These are phyloP conservation scores for Laguncularia racemosa DNA, from an alignment of 345 rosid species.

Conservation along the genomic window DNA sequence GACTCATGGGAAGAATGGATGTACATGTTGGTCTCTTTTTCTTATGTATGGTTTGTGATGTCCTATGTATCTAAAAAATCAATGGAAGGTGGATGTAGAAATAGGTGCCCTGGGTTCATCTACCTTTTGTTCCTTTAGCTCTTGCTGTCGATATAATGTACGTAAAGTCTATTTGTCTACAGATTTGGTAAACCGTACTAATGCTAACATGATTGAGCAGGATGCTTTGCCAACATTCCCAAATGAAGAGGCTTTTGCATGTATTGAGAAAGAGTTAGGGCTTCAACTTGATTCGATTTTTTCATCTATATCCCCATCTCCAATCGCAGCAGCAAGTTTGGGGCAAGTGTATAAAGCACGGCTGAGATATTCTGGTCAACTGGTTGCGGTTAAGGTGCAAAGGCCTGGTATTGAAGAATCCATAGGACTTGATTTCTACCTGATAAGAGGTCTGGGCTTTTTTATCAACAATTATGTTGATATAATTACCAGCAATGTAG, in stretches of 20 bases:
- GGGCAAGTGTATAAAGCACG: slow-evolving; percentile 98
- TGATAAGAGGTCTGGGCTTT: slow-evolving; percentile 70
- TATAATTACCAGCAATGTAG: slow-evolving; percentile 68
- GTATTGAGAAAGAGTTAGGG: slow-evolving; percentile 84
- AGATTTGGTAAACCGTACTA: not conserved
- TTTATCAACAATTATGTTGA: slow-evolving; percentile 72
- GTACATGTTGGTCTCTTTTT: too few species aligned
- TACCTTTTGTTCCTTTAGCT: too few species aligned
- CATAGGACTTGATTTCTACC: slow-evolving; percentile 88
- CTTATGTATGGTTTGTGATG: too few species aligned
- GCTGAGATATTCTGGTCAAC: slow-evolving; percentile 63
- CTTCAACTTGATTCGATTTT: slow-evolving; percentile 60
- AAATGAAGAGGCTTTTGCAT: slow-evolving; percentile 81
- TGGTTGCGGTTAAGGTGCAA: slow-evolving; percentile 93
- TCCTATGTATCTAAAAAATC: too few species aligned
- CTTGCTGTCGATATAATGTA: too few species aligned
- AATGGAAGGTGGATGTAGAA: too few species aligned
- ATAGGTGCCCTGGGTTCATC: too few species aligned
- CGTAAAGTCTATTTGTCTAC: too few species aligned
- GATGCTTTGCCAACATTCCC: slow-evolving; percentile 96
- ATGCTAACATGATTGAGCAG: slow-evolving; percentile 28
- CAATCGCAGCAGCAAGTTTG: slow-evolving; percentile 92
- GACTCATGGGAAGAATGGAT: too few species aligned
- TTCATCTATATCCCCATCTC: slow-evolving; percentile 69
- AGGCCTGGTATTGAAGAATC: slow-evolving; percentile 87